phyloP scores from a whole-genome alignment of 2,329 filamentous ascomycete genomes.

The Keithomyces neogunnii region DNA sequence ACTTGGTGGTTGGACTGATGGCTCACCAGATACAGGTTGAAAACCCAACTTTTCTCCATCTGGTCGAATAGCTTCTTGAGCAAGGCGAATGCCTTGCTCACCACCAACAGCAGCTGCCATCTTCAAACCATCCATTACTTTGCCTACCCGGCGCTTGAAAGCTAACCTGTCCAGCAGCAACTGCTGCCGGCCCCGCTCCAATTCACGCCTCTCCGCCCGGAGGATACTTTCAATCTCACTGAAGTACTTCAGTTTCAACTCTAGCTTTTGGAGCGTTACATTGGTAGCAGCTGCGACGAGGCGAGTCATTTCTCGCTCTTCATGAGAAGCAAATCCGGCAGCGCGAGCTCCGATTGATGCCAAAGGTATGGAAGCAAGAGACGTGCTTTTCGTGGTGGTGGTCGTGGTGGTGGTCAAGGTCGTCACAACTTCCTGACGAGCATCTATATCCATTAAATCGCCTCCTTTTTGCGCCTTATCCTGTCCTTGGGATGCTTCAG shows the following conservation, averaged over 20 bases:
- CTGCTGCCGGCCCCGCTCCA: constrained; percentile 86
- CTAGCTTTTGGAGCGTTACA: constrained; percentile 87
- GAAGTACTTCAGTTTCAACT: constrained; percentile 93
- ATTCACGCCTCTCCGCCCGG: constrained; percentile 82
- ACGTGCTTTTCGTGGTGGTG: constrained; percentile 36
- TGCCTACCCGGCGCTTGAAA: constrained; percentile 79
- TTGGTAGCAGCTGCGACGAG: constrained; percentile 90
- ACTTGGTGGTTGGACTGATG: constrained; percentile 45
- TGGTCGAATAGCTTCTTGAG: constrained; percentile 32
- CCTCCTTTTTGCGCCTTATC: constrained; percentile 25
- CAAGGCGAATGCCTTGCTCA: constrained; percentile 40
- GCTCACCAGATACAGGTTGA: constrained; percentile 33
- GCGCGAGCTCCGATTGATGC: constrained; percentile 80
- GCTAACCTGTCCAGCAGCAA: constrained; percentile 86
- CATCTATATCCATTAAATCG: constrained; percentile 58
- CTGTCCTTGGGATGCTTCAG: background rate
- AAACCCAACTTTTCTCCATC: constrained; percentile 47
- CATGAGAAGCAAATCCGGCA: constrained; percentile 83
- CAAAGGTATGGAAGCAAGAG: constrained; percentile 70
- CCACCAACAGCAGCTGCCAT: constrained; percentile 40
- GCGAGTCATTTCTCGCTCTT: constrained; percentile 93
- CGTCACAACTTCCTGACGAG: constrained; percentile 39
- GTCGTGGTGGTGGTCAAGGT: constrained; percentile 44
- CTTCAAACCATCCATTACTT: constrained; percentile 70
- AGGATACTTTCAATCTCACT: constrained; percentile 90